Base-by-base conservation (phyloP, 371 early-diverging fungal species). In the Modicella reniformis region DNA sequence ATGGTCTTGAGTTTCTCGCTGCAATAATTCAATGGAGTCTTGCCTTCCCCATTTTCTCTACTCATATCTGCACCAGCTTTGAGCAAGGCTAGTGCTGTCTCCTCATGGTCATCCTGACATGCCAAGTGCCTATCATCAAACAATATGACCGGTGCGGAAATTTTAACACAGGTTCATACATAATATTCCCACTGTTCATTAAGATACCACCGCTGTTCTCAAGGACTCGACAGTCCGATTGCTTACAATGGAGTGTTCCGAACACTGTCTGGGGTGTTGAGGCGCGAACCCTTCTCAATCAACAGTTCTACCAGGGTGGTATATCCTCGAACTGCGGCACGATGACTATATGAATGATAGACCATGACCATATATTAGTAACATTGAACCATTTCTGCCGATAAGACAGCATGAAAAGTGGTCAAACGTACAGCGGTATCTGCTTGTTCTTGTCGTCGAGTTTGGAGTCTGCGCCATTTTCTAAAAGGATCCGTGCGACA, bases 71-170 rank as follows among this genome's bases (percentile, higher is more conserved):
- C 88, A 32, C 83, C 83, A 23, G 81, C 60, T 62, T 88, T 77
- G 21, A 89, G 69, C 44, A 89, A 65, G 5, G 72, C 65, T 3
- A 81, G 26, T 8, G 86, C 87, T 12, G 85, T 84, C 55, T 86
- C 87, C 2, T 86, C 87, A 40, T 85, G 88, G n/a, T 83, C 85
- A 54, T 88, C 90, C 54, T 89, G 88, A 56, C 88, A 88, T 4
- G 90, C 88, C 57, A 87, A 49, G 59, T 89, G 90, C 52, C 76
- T 75, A 70, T 26, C 25, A 41, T n/a, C 50, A 60, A 53, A 13
- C 6, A 37, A 37, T 37, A n/a, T 37, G 13, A 37, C 13, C 13
- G 37, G 37, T 37, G 37, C n/a, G n/a, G n/a, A n/a, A n/a, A n/a
- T n/a, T n/a, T n/a, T n/a, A n/a, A n/a, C n/a, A n/a, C n/a, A n/a